Evolutionary conservation across 345 rosid genomes (phyloP).

Genomic region (Populus nigra): DNA sequence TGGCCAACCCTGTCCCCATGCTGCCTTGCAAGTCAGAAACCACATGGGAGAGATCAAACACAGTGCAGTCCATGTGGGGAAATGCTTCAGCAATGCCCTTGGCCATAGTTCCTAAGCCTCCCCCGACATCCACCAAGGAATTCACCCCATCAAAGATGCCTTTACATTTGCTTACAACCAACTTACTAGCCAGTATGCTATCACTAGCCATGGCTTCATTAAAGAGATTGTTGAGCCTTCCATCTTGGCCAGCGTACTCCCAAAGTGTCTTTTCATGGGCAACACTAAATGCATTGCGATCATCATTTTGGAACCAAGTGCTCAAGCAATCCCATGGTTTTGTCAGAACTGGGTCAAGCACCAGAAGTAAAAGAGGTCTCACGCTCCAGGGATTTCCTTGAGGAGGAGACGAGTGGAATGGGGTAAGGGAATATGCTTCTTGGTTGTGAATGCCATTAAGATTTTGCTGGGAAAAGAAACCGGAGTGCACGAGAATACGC

Average conservation of each 20-base stretch:
- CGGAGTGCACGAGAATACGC: slow-evolving; percentile 34
- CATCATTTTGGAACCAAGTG: slow-evolving; percentile 28
- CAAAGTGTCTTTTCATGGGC: slow-evolving; percentile 4
- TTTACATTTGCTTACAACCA: slow-evolving; percentile 8
- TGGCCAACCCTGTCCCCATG: no score
- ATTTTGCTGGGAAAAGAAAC: slow-evolving; percentile 27
- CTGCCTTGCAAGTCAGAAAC: slow-evolving; percentile 16
- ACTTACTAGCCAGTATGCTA: neutral
- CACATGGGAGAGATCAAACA: slow-evolving; percentile 23
- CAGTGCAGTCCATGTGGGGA: slow-evolving; percentile 14
- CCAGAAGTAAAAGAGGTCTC: neutral
- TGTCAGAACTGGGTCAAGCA: slow-evolving; percentile 13
- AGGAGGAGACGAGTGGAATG: neutral
- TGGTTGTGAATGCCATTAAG: neutral
- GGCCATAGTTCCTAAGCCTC: slow-evolving; percentile 7
- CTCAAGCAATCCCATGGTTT: slow-evolving; percentile 24
- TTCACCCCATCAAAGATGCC: slow-evolving; percentile 20
- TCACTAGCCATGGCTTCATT: slow-evolving; percentile 35
- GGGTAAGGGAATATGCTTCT: slow-evolving; percentile 1
- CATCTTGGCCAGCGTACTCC: slow-evolving; percentile 2
- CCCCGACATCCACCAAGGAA: slow-evolving; percentile 22
- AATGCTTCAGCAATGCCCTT: slow-evolving; percentile 10
- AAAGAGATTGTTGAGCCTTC: neutral
- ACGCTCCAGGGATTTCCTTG: neutral
- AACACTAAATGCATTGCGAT: slow-evolving; percentile 3